Evolutionary conservation across 1,139 yeast species (phyloP).

Genomic region (Debaryomyces psychrophilus): DNA sequence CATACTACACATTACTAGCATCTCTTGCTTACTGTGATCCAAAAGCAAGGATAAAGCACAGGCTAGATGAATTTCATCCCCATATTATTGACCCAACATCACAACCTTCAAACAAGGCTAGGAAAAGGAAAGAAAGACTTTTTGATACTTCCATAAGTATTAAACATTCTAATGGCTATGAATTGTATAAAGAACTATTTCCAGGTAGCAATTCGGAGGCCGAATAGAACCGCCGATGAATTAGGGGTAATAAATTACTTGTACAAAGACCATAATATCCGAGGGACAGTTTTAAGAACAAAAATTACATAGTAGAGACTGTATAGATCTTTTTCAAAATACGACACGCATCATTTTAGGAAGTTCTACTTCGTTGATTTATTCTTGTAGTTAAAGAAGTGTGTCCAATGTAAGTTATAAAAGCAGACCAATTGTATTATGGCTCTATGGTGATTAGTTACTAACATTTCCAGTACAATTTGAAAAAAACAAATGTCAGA

Average conservation of each 20-base stretch:
- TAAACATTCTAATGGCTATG: slow-evolving; percentile 2
- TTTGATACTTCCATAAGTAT: slow-evolving; percentile 10
- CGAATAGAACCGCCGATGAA: neutral
- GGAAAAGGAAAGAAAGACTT: slow-evolving; percentile 10
- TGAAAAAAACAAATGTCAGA: neutral
- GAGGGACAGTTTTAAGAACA: neutral
- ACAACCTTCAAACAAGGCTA: neutral
- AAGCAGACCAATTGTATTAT: no score
- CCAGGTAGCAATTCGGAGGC: neutral
- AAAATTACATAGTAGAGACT: slow-evolving; percentile 2
- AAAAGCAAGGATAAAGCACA: slow-evolving; percentile 17
- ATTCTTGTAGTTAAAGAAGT: neutral
- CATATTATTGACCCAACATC: neutral
- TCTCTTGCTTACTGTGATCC: slow-evolving; percentile 63
- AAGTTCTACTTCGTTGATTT: neutral
- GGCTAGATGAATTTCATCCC: slow-evolving; percentile 22
- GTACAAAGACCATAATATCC: neutral
- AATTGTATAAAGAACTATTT: slow-evolving; percentile 9
- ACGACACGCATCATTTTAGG: neutral
- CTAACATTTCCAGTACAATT: neutral
- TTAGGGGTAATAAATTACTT: neutral
- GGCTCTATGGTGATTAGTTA: neutral
- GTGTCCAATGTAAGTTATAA: neutral
- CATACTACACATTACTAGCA: slow-evolving; percentile 67
- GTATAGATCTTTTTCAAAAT: slow-evolving; percentile 2